A percentile compares a stretch with the other conserved stretches of the same genome.
Evolutionary conservation across 257 asterid species (phyloP).

Genomic region (Solanum virginianum): DNA sequence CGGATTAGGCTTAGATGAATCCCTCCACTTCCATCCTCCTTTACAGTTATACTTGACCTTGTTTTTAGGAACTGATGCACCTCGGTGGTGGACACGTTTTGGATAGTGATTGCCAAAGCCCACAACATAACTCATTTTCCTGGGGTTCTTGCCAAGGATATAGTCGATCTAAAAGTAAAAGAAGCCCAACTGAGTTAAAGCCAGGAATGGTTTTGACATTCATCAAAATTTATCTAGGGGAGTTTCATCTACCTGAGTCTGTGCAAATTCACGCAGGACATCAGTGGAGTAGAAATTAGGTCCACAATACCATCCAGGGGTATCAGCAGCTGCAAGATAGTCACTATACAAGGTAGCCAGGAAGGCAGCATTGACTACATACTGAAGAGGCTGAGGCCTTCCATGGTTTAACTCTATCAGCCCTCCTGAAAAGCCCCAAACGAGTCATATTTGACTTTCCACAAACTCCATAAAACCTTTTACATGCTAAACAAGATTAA

Average conservation of each 20-base stretch:
- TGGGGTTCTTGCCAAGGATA: constrained; percentile 85
- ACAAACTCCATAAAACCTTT: not conserved
- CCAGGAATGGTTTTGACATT: not conserved
- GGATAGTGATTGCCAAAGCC: constrained; percentile 81
- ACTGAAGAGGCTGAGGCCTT: constrained; percentile 96
- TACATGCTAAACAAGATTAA: not conserved
- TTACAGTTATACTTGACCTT: constrained; percentile 62
- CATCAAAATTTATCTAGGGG: not conserved
- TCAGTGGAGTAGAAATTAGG: constrained; percentile 77
- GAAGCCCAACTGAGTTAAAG: not conserved
- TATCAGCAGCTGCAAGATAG: constrained; percentile 82
- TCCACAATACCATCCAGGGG: constrained; percentile 98
- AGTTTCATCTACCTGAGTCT: constrained; percentile 55
- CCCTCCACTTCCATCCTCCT: constrained; percentile 98
- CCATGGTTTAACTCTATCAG: constrained; percentile 85
- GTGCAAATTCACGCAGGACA: constrained; percentile 69
- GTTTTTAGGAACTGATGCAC: constrained; percentile 87
- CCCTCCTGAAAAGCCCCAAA: constrained; percentile 48
- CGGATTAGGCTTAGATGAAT: constrained; percentile 61
- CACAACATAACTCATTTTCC: constrained; percentile 91
- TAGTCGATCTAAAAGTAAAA: constrained; percentile 46
- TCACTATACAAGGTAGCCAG: constrained; percentile 76
- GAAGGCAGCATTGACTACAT: constrained; percentile 92
- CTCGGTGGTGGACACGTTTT: constrained; percentile 87
- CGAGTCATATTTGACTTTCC: not conserved